Percentiles rank a stretch among this genome's conserved stretches.
Conservation (phyloP, 257 asterid genomes). For the Plantago major region DNA sequence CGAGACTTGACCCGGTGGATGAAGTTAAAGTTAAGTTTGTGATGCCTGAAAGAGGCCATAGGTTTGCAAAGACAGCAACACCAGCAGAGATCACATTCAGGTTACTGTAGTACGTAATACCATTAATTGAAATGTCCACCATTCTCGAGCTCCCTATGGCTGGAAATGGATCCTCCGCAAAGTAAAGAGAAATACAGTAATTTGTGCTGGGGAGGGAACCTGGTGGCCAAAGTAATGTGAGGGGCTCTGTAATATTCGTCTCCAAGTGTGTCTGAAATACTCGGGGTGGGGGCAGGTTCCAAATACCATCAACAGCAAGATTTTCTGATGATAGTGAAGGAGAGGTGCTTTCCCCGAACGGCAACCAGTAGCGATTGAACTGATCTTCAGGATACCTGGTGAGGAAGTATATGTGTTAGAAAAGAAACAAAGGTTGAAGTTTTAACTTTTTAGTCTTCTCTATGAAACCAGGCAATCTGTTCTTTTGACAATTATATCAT, state of each 20-base stretch:
- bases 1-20: constrained; percentile 55
- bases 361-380: constrained; percentile 82
- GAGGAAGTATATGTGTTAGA: constrained; percentile 5
- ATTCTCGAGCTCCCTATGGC: constrained; percentile 46
- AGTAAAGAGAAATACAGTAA: constrained; percentile 75
- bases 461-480: too few species aligned
- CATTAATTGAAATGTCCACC: constrained; percentile 59
- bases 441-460: too few species aligned
- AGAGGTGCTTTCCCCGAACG: constrained; percentile 50
- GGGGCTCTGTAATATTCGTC: constrained; percentile 35
- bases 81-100: constrained; percentile 64
- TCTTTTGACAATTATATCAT: too few species aligned
- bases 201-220: constrained; percentile 36
- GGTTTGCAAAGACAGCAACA: constrained; percentile 51
- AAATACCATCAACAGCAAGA: constrained; percentile 69
- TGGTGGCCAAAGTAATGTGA: constrained; percentile 74
- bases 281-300: constrained; percentile 80
- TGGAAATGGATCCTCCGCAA: constrained; percentile 54
- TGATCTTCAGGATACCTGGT: constrained; percentile 84
- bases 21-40: constrained; percentile 68
- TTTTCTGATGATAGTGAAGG: constrained; percentile 30
- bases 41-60: constrained; percentile 78
- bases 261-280: constrained; percentile 57
- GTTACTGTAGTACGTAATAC: constrained; percentile 50
- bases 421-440: neutral